Conservation (phyloP, 2,329 filamentous ascomycete genomes). For the Lecanicillium sp. region DNA sequence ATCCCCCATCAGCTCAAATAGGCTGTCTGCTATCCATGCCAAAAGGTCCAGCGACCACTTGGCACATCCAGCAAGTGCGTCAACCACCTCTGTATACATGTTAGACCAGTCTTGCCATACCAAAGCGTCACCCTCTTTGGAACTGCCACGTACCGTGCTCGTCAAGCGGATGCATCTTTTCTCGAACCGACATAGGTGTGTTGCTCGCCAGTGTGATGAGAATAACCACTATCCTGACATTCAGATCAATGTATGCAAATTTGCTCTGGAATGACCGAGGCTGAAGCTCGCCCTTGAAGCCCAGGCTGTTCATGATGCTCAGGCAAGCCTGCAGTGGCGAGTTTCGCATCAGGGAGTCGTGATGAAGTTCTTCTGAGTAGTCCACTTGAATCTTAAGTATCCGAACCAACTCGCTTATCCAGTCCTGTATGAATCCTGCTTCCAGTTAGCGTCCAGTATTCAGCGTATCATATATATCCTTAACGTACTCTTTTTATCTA, state of each 20-base stretch:
- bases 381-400: slow-evolving; percentile 70
- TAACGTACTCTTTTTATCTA: slow-evolving; percentile 23
- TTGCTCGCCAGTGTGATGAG: slow-evolving; percentile 57
- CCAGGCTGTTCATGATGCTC: slow-evolving; percentile 71
- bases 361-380: slow-evolving; percentile 67
- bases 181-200: slow-evolving; percentile 43
- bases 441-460: slow-evolving; percentile 12
- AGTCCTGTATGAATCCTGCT: slow-evolving; percentile 54
- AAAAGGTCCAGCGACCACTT: slow-evolving; percentile 72
- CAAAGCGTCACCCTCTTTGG: not conserved
- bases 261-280: slow-evolving; percentile 62
- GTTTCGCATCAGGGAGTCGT: slow-evolving; percentile 68
- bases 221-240: slow-evolving; percentile 64
- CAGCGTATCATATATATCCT: not conserved
- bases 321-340: slow-evolving; percentile 66
- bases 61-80: slow-evolving; percentile 64
- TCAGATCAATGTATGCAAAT: slow-evolving; percentile 66
- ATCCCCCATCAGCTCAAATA: slow-evolving; percentile 49
- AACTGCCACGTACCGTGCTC: slow-evolving; percentile 46
- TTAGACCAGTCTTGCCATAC: slow-evolving; percentile 9
- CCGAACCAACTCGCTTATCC: slow-evolving; percentile 59
- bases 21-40: slow-evolving; percentile 51
- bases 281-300: slow-evolving; percentile 57
- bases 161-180: slow-evolving; percentile 51
- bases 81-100: slow-evolving; percentile 53